These are phyloP conservation scores for Xerocomus amazonicus DNA, from an alignment of 1,284 basidiomycete species.

Conservation along the genomic window DNA sequence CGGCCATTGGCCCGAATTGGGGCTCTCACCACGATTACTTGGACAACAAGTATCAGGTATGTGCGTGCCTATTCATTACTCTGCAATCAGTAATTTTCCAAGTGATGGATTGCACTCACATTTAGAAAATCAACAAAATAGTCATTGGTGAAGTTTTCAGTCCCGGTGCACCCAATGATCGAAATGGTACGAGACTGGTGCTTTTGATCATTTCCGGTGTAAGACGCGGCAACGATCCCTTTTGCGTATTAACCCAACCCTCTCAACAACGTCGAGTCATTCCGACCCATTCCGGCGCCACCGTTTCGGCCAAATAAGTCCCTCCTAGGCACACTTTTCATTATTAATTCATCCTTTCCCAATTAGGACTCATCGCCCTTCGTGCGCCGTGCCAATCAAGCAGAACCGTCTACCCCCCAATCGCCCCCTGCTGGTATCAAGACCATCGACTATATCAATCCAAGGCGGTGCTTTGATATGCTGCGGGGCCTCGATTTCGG, in stretches of 20 bases:
- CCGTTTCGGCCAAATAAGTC: too few species aligned
- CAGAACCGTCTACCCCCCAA: constrained; percentile 1
- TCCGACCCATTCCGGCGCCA: too few species aligned
- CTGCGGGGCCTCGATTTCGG: constrained; percentile 12
- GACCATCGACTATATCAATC: constrained; percentile 16
- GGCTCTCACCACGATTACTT: not conserved
- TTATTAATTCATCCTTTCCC: too few species aligned
- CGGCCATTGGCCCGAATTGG: not conserved
- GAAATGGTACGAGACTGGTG: too few species aligned
- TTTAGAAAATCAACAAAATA: not conserved
- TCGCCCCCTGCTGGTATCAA: constrained; percentile 28
- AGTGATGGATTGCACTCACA: not conserved
- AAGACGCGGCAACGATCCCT: too few species aligned
- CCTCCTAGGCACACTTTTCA: too few species aligned
- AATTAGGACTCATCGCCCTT: constrained; percentile 19
- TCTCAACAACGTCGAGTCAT: too few species aligned
- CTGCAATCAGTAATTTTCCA: not conserved
- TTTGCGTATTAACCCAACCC: too few species aligned
- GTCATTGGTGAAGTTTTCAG: constrained; percentile 9
- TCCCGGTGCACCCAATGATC: too few species aligned
- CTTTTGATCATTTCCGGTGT: too few species aligned
- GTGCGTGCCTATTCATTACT: constrained; percentile 10
- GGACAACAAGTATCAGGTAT: constrained; percentile 1
- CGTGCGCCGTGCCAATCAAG: constrained; percentile 13
- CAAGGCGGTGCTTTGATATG: constrained; percentile 18